These are phyloP conservation scores for Cladosporium halotolerans DNA, from an alignment of 2,329 filamentous ascomycete species.

Conservation along the genomic window DNA sequence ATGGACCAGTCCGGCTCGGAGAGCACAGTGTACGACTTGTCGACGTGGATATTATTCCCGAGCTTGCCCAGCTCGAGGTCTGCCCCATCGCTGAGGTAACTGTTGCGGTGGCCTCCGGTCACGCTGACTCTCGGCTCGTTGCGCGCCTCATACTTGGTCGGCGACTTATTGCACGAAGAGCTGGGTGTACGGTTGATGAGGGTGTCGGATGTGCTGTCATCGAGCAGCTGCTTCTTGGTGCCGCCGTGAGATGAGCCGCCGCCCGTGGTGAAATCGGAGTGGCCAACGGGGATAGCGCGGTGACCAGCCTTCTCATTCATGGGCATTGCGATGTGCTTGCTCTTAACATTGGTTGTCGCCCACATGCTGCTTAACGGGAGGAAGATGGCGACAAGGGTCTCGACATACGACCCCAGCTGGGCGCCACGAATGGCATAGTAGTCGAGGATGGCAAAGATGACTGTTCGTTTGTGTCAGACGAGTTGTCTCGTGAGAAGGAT, in stretches of 20 bases:
- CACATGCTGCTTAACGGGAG: constrained; percentile 62
- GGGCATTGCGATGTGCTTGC: constrained; percentile 14
- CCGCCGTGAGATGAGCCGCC: constrained; percentile 1
- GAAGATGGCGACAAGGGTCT: constrained; percentile 56
- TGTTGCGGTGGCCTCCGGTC: constrained; percentile 10
- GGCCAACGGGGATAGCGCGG: constrained; percentile 18
- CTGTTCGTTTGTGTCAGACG: constrained; percentile 34
- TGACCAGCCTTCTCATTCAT: constrained; percentile 16
- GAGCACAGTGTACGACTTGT: constrained; percentile 18
- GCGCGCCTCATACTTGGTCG: constrained; percentile 12
- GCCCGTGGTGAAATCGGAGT: constrained; percentile 13
- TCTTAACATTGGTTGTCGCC: constrained; percentile 42
- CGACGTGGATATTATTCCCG: constrained; percentile 18
- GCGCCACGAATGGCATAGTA: constrained; percentile 44
- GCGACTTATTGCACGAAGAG: constrained; percentile 13
- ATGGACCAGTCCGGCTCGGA: constrained; percentile 8
- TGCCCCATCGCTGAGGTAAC: constrained; percentile 13
- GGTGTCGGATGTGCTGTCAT: constrained; percentile 17
- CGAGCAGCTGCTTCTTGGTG: constrained; percentile 20
- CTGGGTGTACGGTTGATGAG: constrained; percentile 16
- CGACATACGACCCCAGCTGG: constrained; percentile 49
- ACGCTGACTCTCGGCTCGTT: constrained; percentile 8
- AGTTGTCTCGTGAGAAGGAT: constrained; percentile 4
- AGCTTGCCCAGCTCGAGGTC: constrained; percentile 21
- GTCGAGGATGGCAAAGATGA: constrained; percentile 54